Evolutionary conservation across 768 basidiomycete species (phyloP).

Genomic region (Lyophyllum atratum): DNA sequence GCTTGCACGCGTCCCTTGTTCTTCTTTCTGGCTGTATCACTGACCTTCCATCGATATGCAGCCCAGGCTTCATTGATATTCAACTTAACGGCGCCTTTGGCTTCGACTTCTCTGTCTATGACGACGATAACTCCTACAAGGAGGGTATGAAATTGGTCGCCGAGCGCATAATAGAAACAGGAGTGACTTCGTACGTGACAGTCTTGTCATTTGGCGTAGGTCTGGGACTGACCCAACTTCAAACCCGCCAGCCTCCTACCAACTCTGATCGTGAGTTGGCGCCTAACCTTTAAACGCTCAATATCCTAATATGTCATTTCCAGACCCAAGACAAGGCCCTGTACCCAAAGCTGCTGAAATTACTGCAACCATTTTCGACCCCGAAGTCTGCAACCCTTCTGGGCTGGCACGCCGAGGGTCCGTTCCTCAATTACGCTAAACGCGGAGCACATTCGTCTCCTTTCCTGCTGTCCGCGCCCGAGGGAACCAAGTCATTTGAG

Average conservation of each 20-base stretch:
- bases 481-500: constrained; percentile 71
- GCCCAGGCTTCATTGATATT: constrained; percentile 84
- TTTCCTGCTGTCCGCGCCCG: constrained; percentile 60
- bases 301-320: background rate
- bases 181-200: constrained; percentile 76
- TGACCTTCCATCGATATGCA: constrained; percentile 25
- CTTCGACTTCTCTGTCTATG: constrained; percentile 85
- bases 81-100: constrained; percentile 92
- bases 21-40: background rate
- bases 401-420: constrained; percentile 92
- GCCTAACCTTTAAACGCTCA: background rate
- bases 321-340: constrained; percentile 80
- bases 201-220: constrained; percentile 2
- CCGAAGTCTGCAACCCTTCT: constrained; percentile 70
- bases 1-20: background rate
- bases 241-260: constrained; percentile 51
- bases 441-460: constrained; percentile 80
- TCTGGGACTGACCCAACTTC: constrained; percentile 18
- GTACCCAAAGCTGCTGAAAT: constrained; percentile 68
- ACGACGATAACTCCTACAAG: constrained; percentile 68
- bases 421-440: constrained; percentile 81
- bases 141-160: constrained; percentile 71
- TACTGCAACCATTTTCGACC: constrained; percentile 69
- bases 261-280: constrained; percentile 64
- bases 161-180: constrained; percentile 80